phyloP scores from a whole-genome alignment of 768 basidiomycete species.

The Calocybe gangraenosa region DNA sequence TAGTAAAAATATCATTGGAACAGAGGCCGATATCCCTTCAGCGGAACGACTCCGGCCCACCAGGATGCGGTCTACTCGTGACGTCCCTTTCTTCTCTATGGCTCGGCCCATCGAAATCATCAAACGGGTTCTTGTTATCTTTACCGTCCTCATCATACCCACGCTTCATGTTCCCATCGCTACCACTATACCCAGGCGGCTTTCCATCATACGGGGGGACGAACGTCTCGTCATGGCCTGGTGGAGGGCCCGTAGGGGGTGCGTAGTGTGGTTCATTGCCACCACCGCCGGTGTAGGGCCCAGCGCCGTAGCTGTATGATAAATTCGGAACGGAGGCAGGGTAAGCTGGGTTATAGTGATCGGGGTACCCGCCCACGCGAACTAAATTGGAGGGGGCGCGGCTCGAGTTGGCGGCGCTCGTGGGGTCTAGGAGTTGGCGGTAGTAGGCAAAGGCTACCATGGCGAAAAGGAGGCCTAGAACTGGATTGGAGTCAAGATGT shows the following conservation, averaged over 20 bases:
- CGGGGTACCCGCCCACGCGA: slow-evolving; percentile 34
- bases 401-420: slow-evolving; percentile 45
- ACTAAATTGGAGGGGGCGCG: slow-evolving; percentile 41
- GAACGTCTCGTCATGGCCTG: slow-evolving; percentile 31
- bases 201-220: slow-evolving; percentile 34
- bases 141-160: slow-evolving; percentile 37
- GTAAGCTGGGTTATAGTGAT: slow-evolving; percentile 62
- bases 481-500: too few species aligned
- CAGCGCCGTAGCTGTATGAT: slow-evolving; percentile 24
- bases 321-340: slow-evolving; percentile 32
- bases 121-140: slow-evolving; percentile 49
- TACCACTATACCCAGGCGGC: slow-evolving; percentile 46
- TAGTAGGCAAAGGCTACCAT: slow-evolving; percentile 66
- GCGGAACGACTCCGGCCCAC: slow-evolving; percentile 28
- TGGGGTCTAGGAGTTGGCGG: slow-evolving; percentile 70
- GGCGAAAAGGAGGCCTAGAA: slow-evolving; percentile 59
- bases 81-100: slow-evolving; percentile 37
- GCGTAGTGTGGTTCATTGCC: slow-evolving; percentile 27
- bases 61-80: slow-evolving; percentile 33
- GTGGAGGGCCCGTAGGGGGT: slow-evolving; percentile 50
- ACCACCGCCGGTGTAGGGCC: slow-evolving; percentile 18
- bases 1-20: background rate
- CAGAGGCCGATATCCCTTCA: slow-evolving; percentile 2
- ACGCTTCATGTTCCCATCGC: slow-evolving; percentile 26
- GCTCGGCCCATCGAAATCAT: slow-evolving; percentile 38